These are phyloP conservation scores for Cryphonectria naterciae DNA, from an alignment of 2,329 filamentous ascomycete genomes.

Conservation along the genomic window DNA sequence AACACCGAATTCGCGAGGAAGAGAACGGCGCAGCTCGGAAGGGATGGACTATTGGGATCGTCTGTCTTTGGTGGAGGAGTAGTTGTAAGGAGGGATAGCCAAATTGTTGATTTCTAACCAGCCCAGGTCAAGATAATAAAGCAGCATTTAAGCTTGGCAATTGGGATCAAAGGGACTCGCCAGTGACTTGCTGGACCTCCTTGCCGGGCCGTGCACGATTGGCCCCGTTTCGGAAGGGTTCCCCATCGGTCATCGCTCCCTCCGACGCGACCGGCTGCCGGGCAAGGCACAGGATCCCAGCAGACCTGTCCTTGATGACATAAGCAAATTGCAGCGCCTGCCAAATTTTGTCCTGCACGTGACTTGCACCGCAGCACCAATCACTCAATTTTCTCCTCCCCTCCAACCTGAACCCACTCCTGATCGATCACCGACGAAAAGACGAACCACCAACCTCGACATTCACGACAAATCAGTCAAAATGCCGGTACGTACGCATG, in stretches of 20 bases:
- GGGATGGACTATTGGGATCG: constrained; percentile 6
- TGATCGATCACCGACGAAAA: constrained; percentile 33
- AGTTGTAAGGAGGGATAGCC: background rate
- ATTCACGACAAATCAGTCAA: constrained; percentile 42
- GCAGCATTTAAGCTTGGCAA: constrained; percentile 27
- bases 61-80: constrained; percentile 2
- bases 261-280: constrained; percentile 10
- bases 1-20: constrained; percentile 6
- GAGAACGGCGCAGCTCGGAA: background rate
- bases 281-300: background rate
- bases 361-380: constrained; percentile 20
- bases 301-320: background rate
- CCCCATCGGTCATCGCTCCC: constrained; percentile 12
- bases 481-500: constrained; percentile 44
- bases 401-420: constrained; percentile 29
- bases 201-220: constrained; percentile 15
- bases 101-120: constrained; percentile 22
- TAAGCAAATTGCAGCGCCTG: background rate
- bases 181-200: constrained; percentile 19
- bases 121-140: constrained; percentile 23
- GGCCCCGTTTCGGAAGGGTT: constrained; percentile 19
- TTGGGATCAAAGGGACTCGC: constrained; percentile 26
- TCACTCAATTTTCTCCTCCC: constrained; percentile 20
- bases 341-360: constrained; percentile 20
- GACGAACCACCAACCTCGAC: constrained; percentile 32